A percentile compares a stretch with the other conserved stretches of the same genome.
phyloP scores from a whole-genome alignment of 306 rosid genomes.

The Glycine latifolia region DNA sequence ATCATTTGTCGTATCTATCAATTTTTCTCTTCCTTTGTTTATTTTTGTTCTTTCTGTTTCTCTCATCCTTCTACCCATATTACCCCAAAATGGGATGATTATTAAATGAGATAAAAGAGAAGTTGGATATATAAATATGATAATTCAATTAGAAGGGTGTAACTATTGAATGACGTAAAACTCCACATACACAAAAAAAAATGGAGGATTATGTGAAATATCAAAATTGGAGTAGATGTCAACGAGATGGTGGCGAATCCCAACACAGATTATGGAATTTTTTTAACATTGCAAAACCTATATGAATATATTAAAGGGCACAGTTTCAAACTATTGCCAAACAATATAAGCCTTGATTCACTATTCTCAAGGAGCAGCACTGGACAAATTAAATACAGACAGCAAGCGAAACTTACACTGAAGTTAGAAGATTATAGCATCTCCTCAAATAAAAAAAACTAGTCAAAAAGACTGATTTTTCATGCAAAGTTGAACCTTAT shows the following conservation, averaged over 20 bases:
- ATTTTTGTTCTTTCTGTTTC: too few species aligned
- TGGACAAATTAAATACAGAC: slow-evolving; percentile 53
- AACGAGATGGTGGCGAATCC: slow-evolving; percentile 48
- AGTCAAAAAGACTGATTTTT: slow-evolving; percentile 19
- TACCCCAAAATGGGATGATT: too few species aligned
- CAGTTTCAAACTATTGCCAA: slow-evolving; percentile 39
- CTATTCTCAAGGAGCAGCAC: slow-evolving; percentile 54
- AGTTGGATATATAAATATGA: too few species aligned
- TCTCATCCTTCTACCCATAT: too few species aligned
- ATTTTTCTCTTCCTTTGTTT: too few species aligned
- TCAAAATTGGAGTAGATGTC: slow-evolving; percentile 54
- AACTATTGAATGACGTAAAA: slow-evolving; percentile 31
- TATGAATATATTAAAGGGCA: slow-evolving; percentile 45
- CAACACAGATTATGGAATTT: slow-evolving; percentile 41
- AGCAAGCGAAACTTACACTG: slow-evolving; percentile 51
- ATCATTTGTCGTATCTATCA: too few species aligned
- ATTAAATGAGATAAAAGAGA: too few species aligned
- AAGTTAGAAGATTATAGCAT: slow-evolving; percentile 56
- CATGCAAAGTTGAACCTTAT: slow-evolving; percentile 22
- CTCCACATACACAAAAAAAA: slow-evolving; percentile 47
- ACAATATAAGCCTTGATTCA: slow-evolving; percentile 60
- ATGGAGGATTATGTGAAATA: slow-evolving; percentile 45
- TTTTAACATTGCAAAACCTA: slow-evolving; percentile 38
- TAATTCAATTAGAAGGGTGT: not conserved
- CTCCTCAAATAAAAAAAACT: slow-evolving; percentile 46